phyloP scores from a whole-genome alignment of 2,329 filamentous ascomycete species.

The Fusarium globosum region DNA sequence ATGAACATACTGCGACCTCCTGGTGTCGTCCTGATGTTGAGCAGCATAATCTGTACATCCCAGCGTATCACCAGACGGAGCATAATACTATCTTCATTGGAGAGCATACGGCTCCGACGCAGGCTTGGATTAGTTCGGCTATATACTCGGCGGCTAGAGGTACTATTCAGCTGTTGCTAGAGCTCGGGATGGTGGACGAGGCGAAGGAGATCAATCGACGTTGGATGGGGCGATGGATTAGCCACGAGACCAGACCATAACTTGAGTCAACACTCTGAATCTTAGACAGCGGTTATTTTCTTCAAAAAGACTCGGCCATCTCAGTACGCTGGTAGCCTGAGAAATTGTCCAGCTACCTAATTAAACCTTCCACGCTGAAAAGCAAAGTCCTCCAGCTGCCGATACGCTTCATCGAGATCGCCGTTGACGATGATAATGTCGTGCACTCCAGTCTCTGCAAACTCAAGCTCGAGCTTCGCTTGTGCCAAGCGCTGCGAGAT shows the following conservation, averaged over 20 bases:
- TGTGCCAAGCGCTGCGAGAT: neutral
- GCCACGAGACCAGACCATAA: neutral
- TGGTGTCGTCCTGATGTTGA: conserved; percentile 72
- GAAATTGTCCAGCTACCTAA: neutral
- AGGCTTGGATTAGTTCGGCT: conserved; percentile 76
- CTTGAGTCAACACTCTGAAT: neutral
- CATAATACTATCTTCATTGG: conserved; percentile 75
- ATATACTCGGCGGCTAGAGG: conserved; percentile 75
- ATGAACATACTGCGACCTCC: conserved; percentile 46
- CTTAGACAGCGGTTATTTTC: no score
- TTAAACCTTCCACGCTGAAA: neutral
- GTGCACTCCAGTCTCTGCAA: neutral
- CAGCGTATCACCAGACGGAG: conserved; percentile 77
- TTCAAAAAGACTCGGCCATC: no score
- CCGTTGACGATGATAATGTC: neutral
- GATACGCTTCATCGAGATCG: neutral
- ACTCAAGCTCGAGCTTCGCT: neutral
- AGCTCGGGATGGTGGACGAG: conserved; percentile 38
- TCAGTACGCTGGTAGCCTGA: neutral
- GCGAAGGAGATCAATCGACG: conserved; percentile 21
- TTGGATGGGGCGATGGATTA: conserved; percentile 21
- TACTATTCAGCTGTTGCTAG: conserved; percentile 59
- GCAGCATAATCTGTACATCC: conserved; percentile 76
- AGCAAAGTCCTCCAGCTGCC: neutral
- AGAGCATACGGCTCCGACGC: conserved; percentile 77